Percentiles rank a stretch among this genome's conserved stretches.
Conservation (phyloP, 1,284 basidiomycete species). For the Cryptococcus sp. region DNA sequence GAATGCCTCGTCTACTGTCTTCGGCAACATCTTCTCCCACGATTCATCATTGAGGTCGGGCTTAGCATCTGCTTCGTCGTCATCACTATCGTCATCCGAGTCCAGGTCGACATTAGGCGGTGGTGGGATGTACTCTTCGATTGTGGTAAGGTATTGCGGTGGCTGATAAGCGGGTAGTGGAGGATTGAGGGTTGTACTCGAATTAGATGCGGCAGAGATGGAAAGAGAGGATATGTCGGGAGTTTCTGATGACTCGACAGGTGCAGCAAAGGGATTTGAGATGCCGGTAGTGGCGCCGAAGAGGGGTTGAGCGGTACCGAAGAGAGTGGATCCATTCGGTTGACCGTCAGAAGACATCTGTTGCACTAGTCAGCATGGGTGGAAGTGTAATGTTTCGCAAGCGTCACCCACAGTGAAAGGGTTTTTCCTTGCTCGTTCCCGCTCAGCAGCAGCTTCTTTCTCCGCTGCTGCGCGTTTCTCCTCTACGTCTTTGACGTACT, state of each 20-base stretch:
- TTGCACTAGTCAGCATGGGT: neutral
- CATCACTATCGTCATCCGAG: slow-evolving; percentile 35
- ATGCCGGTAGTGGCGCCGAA: slow-evolving; percentile 28
- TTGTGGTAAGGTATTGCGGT: slow-evolving; percentile 50
- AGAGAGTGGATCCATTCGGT: slow-evolving; percentile 25
- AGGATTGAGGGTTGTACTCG: slow-evolving; percentile 27
- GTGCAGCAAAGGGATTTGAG: slow-evolving; percentile 4
- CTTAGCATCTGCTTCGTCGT: slow-evolving; percentile 32
- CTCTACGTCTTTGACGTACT: slow-evolving; percentile 49
- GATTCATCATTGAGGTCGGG: slow-evolving; percentile 38
- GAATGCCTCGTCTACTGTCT: slow-evolving; percentile 51
- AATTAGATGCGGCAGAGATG: slow-evolving; percentile 17
- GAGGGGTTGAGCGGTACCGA: slow-evolving; percentile 35
- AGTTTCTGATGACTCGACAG: slow-evolving; percentile 3
- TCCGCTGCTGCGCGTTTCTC: slow-evolving; percentile 41
- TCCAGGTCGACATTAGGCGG: slow-evolving; percentile 35
- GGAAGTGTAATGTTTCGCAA: neutral
- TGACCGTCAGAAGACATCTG: slow-evolving; percentile 13
- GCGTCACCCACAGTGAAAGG: slow-evolving; percentile 46
- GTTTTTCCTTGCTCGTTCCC: slow-evolving; percentile 46
- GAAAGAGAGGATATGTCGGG: slow-evolving; percentile 31
- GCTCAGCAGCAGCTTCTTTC: slow-evolving; percentile 34
- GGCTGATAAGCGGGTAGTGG: slow-evolving; percentile 52
- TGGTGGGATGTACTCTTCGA: slow-evolving; percentile 50
- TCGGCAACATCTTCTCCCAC: slow-evolving; percentile 47